These are phyloP conservation scores for Serpula lacrymans DNA, from an alignment of 768 basidiomycete species.

Conservation along the genomic window DNA sequence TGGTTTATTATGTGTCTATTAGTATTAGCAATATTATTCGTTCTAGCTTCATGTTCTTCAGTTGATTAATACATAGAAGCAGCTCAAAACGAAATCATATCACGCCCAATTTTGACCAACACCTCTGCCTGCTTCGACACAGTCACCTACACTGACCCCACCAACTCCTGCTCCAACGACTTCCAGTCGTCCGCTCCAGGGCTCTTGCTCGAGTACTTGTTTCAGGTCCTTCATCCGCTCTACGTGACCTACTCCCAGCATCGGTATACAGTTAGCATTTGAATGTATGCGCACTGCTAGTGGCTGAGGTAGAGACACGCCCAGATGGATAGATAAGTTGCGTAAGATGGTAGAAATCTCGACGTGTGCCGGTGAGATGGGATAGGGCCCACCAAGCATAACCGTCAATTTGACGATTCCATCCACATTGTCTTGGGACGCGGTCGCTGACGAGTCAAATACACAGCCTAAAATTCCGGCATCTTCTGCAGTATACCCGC, in stretches of 20 bases:
- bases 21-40: too few relatives aligned
- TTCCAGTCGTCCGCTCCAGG: constrained; percentile 50
- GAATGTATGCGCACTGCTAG: constrained; percentile 48
- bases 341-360: constrained; percentile 22
- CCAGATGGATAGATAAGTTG: constrained; percentile 44
- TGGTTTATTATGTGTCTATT: too few relatives aligned
- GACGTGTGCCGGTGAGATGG: constrained; percentile 19
- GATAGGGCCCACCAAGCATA: constrained; percentile 86
- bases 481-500: constrained; percentile 43
- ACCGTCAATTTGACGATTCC: constrained; percentile 77
- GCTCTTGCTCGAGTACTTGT: constrained; percentile 33
- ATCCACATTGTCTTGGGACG: constrained; percentile 45
- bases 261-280: constrained; percentile 76
- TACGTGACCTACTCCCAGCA: constrained; percentile 67
- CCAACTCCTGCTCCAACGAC: constrained; percentile 83
- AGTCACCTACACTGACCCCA: constrained; percentile 86
- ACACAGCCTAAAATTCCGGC: constrained; percentile 76
- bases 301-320: constrained; percentile 49
- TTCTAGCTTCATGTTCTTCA: too few relatives aligned
- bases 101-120: constrained; percentile 43
- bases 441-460: constrained; percentile 82
- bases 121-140: constrained; percentile 68
- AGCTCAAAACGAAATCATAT: too few relatives aligned
- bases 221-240: constrained; percentile 62
- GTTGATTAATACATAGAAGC: too few relatives aligned